Evolutionary conservation across 352 stramenopile species (phyloP).

Genomic region (Phytophthora syringae): DNA sequence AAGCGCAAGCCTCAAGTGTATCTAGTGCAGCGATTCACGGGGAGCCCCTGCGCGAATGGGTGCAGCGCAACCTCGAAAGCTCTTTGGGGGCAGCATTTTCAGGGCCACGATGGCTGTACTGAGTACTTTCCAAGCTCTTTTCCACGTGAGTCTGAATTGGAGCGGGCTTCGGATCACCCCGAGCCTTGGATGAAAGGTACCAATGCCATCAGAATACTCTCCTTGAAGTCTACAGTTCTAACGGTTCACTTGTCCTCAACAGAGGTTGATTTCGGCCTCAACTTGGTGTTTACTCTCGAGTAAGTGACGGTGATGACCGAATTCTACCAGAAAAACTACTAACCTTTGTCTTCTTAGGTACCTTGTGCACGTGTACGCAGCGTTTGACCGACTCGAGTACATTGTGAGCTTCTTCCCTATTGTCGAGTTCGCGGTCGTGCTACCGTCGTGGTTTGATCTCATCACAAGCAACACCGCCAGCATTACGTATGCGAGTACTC

Average conservation of each 20-base stretch:
- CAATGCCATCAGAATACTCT: background rate
- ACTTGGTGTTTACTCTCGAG: slow-evolving; percentile 75
- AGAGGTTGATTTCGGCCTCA: slow-evolving; percentile 68
- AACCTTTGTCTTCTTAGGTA: slow-evolving; percentile 37
- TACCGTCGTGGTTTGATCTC: slow-evolving; percentile 66
- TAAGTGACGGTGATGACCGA: slow-evolving; percentile 29
- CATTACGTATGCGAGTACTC: slow-evolving; percentile 22
- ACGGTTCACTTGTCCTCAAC: background rate
- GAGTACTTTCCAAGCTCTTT: slow-evolving; percentile 69
- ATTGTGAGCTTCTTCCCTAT: slow-evolving; percentile 53
- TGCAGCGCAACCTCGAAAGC: slow-evolving; percentile 79
- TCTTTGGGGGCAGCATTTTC: slow-evolving; percentile 54
- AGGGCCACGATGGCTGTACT: slow-evolving; percentile 53
- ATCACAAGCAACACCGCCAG: slow-evolving; percentile 23
- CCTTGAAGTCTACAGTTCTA: background rate
- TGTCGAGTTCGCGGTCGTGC: slow-evolving; percentile 64
- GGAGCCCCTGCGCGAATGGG: slow-evolving; percentile 68
- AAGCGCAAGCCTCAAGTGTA: slow-evolving; percentile 43
- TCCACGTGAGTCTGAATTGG: slow-evolving; percentile 77
- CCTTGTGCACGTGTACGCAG: slow-evolving; percentile 61
- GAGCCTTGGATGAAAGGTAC: slow-evolving; percentile 60
- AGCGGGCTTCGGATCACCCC: slow-evolving; percentile 34
- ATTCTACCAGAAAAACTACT: background rate
- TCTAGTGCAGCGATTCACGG: slow-evolving; percentile 42
- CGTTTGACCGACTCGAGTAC: slow-evolving; percentile 72